Conservation (phyloP, 768 basidiomycete genomes). For the Gautieria morchelliformis region DNA sequence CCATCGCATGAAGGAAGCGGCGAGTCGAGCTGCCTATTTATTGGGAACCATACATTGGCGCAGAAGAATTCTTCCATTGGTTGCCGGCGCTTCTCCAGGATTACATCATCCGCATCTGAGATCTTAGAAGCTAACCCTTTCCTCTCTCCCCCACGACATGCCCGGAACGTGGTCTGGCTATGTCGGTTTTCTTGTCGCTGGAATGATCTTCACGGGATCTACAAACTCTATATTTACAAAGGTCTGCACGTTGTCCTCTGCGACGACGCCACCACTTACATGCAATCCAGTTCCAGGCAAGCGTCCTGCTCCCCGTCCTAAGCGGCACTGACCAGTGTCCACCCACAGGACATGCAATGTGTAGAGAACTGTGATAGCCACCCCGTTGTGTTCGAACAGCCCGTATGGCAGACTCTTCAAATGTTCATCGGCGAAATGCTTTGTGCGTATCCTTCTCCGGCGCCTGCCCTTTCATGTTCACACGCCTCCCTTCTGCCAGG, state of each 20-base stretch:
- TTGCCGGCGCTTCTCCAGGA: background rate
- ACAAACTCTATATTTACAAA: slow-evolving; percentile 15
- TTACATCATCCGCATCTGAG: background rate
- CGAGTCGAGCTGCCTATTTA: background rate
- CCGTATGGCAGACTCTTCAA: slow-evolving; percentile 86
- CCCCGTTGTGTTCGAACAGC: slow-evolving; percentile 84
- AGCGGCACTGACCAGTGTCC: background rate
- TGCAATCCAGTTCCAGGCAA: background rate
- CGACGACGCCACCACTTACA: background rate
- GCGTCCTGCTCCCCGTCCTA: background rate
- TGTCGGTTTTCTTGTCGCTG: slow-evolving; percentile 73
- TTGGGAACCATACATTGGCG: background rate
- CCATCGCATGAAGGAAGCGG: slow-evolving; percentile 35
- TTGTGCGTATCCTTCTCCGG: slow-evolving; percentile 40
- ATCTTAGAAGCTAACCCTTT: background rate
- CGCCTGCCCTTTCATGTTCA: background rate
- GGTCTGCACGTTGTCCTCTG: slow-evolving; percentile 4
- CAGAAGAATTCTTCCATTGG: background rate
- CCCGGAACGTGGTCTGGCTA: slow-evolving; percentile 43
- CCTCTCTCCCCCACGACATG: slow-evolving; percentile 34
- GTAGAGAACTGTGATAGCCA: slow-evolving; percentile 83
- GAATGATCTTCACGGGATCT: slow-evolving; percentile 81
- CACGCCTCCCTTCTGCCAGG: slow-evolving; percentile 33
- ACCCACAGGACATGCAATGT: slow-evolving; percentile 86
- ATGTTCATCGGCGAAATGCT: slow-evolving; percentile 96